These are phyloP conservation scores for Penicillium pulvis DNA, from an alignment of 495 filamentous ascomycete genomes.

Conservation along the genomic window DNA sequence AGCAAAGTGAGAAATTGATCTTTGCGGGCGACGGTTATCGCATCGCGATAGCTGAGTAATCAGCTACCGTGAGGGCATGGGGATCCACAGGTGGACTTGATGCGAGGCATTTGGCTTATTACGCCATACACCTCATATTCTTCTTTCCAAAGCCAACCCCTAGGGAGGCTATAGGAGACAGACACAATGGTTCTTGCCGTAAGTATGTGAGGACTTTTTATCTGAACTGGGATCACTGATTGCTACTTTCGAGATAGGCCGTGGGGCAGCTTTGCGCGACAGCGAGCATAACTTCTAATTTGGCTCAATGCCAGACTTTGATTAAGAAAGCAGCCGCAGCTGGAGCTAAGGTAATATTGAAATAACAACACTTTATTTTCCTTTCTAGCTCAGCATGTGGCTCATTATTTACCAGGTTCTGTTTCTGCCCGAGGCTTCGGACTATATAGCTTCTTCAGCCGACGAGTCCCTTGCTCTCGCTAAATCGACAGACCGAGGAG, in stretches of 20 bases:
- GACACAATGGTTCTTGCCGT: constrained; percentile 41
- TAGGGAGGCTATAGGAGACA: background rate
- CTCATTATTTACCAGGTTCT: constrained; percentile 58
- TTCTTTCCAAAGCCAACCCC: background rate
- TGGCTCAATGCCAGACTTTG: constrained; percentile 70
- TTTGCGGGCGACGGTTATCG: constrained; percentile 30
- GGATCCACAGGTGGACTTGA: constrained; percentile 4
- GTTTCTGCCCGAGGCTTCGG: constrained; percentile 89
- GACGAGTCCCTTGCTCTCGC: constrained; percentile 69
- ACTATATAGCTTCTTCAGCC: constrained; percentile 75
- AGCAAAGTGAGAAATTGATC: constrained; percentile 23
- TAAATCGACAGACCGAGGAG: constrained; percentile 52
- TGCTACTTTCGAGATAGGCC: constrained; percentile 54
- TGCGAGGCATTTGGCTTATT: constrained; percentile 2
- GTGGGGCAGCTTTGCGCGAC: constrained; percentile 88
- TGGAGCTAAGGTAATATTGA: constrained; percentile 67
- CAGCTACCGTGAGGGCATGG: constrained; percentile 6
- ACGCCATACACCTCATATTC: constrained; percentile 1
- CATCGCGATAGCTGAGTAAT: constrained; percentile 32
- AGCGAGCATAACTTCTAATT: constrained; percentile 74
- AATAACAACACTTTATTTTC: background rate
- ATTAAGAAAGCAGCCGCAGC: constrained; percentile 70
- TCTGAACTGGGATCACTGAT: background rate
- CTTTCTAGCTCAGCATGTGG: background rate
- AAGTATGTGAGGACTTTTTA: constrained; percentile 11